These are phyloP conservation scores for Colletotrichum spinosum DNA, from an alignment of 2,329 filamentous ascomycete genomes.

Conservation along the genomic window DNA sequence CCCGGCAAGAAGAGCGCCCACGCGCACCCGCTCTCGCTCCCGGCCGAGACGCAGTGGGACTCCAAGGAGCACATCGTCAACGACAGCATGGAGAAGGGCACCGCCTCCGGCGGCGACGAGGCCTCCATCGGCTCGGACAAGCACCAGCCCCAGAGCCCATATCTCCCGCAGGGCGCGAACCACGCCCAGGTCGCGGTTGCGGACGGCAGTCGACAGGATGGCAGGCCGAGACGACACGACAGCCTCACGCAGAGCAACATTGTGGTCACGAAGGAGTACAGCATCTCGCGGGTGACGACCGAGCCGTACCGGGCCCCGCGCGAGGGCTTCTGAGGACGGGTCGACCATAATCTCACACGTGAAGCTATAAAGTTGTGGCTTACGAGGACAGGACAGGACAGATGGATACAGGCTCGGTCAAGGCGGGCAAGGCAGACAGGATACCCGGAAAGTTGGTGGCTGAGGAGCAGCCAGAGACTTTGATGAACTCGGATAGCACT, in stretches of 20 bases:
- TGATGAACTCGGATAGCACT: too few species aligned
- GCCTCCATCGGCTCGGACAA: conserved; percentile 1
- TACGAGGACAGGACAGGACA: too few species aligned
- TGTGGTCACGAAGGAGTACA: conserved; percentile 21
- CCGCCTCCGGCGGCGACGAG: conserved; percentile 5
- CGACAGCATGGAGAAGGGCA: background rate
- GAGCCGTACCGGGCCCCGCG: conserved; percentile 1
- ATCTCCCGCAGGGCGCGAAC: background rate
- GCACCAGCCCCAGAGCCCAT: background rate
- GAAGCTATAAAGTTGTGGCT: too few species aligned
- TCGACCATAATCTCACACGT: too few species aligned
- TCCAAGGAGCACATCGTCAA: conserved; percentile 27
- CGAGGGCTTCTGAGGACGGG: background rate
- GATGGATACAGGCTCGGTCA: too few species aligned
- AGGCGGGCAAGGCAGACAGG: too few species aligned
- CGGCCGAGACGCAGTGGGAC: conserved; percentile 6
- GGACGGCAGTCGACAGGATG: background rate
- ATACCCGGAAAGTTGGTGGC: too few species aligned
- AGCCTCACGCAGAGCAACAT: conserved; percentile 5
- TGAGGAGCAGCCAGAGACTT: too few species aligned
- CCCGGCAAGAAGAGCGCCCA: conserved; percentile 1
- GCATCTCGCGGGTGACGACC: background rate
- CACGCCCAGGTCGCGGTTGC: background rate
- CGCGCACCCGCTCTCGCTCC: conserved; percentile 15
- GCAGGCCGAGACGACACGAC: background rate